These are phyloP conservation scores for Phytophthora boehmeriae DNA, from an alignment of 352 stramenopile species.

Conservation along the genomic window DNA sequence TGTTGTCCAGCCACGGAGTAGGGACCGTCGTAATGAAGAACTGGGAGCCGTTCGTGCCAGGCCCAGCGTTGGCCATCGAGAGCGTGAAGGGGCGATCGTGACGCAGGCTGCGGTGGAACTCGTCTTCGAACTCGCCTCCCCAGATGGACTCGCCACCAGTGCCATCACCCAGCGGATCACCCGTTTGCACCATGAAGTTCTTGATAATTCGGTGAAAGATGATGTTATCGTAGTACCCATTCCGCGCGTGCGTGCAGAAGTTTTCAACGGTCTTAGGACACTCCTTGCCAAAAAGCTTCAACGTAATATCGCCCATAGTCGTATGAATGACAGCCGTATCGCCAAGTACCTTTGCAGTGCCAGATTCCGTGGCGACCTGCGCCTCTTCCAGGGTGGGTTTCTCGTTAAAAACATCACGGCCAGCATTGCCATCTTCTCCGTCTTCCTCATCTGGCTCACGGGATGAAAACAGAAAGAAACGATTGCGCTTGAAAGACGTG, in stretches of 20 bases:
- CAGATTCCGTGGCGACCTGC: constrained; percentile 86
- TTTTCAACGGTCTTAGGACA: constrained; percentile 97
- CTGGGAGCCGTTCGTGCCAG: constrained; percentile 86
- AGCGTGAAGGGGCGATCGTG: constrained; percentile 99
- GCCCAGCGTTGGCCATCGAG: constrained; percentile 97
- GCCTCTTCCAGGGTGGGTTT: constrained; percentile 95
- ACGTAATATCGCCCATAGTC: constrained; percentile 98
- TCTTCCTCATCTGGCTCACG: constrained; percentile 91
- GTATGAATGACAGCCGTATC: constrained; percentile 95
- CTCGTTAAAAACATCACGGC: constrained; percentile 98
- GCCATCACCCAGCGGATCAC: constrained; percentile 96
- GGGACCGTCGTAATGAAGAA: constrained; percentile 99
- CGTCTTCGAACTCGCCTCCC: constrained; percentile 99
- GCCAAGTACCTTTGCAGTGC: constrained; percentile 55
- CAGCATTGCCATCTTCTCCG: constrained; percentile 47
- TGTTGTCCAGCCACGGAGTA: constrained; percentile 98
- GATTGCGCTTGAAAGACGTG: constrained; percentile 89
- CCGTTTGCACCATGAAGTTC: constrained; percentile 98
- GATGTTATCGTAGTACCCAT: constrained; percentile 99
- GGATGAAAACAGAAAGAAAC: constrained; percentile 98
- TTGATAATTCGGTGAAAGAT: constrained; percentile 99
- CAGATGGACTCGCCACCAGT: constrained; percentile 99
- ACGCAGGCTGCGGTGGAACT: constrained; percentile 94
- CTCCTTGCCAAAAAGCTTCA: constrained; percentile 97
- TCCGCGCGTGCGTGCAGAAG: constrained; percentile 96